A percentile compares a stretch with the other conserved stretches of the same genome.
Evolutionary conservation across 2,329 filamentous ascomycete genomes (phyloP).

Genomic region (Aspergillus tubingensis): DNA sequence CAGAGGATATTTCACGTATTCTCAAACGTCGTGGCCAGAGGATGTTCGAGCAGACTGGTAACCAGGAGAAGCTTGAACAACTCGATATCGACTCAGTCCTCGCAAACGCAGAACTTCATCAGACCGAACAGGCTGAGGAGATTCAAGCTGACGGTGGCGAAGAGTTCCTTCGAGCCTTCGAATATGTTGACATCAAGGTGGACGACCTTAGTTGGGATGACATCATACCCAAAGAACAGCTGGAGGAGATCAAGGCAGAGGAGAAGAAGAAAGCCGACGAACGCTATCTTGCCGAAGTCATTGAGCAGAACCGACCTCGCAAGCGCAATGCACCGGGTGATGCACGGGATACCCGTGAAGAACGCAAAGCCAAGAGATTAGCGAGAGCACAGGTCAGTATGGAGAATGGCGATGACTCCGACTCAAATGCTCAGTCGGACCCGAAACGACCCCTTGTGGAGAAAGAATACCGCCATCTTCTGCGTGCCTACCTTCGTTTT

Average conservation of each 20-base stretch:
- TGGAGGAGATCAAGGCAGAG: constrained; percentile 85
- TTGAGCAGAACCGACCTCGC: constrained; percentile 83
- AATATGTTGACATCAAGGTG: constrained; percentile 97
- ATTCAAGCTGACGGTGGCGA: constrained; percentile 95
- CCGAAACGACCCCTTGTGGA: constrained; percentile 87
- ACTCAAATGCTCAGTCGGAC: constrained; percentile 66
- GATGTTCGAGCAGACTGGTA: constrained; percentile 97
- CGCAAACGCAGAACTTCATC: constrained; percentile 94
- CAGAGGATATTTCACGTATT: constrained; percentile 93
- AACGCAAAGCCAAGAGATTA: constrained; percentile 69
- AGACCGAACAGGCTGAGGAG: constrained; percentile 91
- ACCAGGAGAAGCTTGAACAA: constrained; percentile 94
- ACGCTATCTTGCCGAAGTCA: constrained; percentile 75
- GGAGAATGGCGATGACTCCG: constrained; percentile 71
- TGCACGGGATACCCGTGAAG: constrained; percentile 56
- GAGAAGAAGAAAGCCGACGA: constrained; percentile 84
- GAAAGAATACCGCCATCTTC: constrained; percentile 89
- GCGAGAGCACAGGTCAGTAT: constrained; percentile 65
- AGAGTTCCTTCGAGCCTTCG: constrained; percentile 85
- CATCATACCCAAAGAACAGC: constrained; percentile 91
- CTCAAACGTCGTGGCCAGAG: constrained; percentile 98
- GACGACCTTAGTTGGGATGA: constrained; percentile 94
- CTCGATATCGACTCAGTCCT: constrained; percentile 97
- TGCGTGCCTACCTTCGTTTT: constrained; percentile 86
- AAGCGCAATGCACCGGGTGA: constrained; percentile 66